Evolutionary conservation across 2,329 filamentous ascomycete species (phyloP).

Genomic region (Elsinoe necatrix): DNA sequence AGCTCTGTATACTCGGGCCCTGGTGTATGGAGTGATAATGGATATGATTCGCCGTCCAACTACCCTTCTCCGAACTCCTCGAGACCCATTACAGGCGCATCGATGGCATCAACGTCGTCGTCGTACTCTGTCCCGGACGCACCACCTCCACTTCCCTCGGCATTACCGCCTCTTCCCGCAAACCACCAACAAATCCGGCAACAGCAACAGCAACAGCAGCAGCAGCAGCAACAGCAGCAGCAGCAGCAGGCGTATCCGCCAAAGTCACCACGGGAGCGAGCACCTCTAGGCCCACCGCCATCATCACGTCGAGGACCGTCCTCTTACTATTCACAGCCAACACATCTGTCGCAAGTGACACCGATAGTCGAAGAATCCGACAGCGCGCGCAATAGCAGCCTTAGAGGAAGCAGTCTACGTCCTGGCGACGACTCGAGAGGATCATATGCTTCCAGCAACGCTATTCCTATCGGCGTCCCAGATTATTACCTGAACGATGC

Average conservation of each 20-base stretch:
- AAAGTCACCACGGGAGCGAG: slow-evolving; percentile 20
- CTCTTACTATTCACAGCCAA: slow-evolving; percentile 42
- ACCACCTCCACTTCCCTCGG: slow-evolving; percentile 26
- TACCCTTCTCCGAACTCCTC: slow-evolving; percentile 24
- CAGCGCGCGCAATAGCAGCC: slow-evolving; percentile 25
- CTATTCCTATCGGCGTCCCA: slow-evolving; percentile 36
- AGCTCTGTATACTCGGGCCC: slow-evolving; percentile 13
- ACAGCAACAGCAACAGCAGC: slow-evolving; percentile 14
- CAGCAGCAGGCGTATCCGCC: slow-evolving; percentile 11
- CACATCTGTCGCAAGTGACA: slow-evolving; percentile 32
- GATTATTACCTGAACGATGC: slow-evolving; percentile 33
- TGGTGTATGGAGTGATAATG: slow-evolving; percentile 15
- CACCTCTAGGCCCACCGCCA: slow-evolving; percentile 41
- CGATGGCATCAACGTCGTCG: slow-evolving; percentile 31
- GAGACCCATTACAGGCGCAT: slow-evolving; percentile 32
- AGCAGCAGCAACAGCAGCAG: slow-evolving; percentile 18
- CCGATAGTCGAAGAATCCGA: slow-evolving; percentile 43
- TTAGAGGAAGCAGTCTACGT: slow-evolving; percentile 20
- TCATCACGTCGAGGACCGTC: slow-evolving; percentile 40
- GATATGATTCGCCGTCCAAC: slow-evolving; percentile 25
- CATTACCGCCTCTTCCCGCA: slow-evolving; percentile 9
- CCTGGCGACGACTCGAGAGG: slow-evolving; percentile 29
- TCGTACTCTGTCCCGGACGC: slow-evolving; percentile 37
- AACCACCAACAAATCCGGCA: slow-evolving; percentile 10
- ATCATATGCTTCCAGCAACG: slow-evolving; percentile 43